phyloP scores from a whole-genome alignment of 129 eudicot genomes.

The Dittrichia graveolens region DNA sequence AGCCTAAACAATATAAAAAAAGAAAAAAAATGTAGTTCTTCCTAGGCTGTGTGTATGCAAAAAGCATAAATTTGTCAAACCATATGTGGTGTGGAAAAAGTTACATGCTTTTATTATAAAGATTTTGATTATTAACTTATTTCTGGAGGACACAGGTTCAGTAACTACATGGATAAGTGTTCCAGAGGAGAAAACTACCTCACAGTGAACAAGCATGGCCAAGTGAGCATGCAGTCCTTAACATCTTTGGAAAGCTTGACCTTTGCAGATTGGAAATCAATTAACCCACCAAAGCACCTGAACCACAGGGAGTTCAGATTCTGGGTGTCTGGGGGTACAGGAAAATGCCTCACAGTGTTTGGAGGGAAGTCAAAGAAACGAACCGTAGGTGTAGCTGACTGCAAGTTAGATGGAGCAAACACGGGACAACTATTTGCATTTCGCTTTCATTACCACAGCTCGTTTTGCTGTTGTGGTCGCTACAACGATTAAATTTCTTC shows the following conservation, averaged over 20 bases:
- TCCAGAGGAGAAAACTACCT: slow-evolving; percentile 61
- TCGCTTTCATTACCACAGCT: slow-evolving; percentile 67
- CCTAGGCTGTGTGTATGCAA: no score
- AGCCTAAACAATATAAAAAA: no score
- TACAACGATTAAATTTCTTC: slow-evolving; percentile 39
- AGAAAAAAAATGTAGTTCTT: no score
- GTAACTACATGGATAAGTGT: slow-evolving; percentile 82
- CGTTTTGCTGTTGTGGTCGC: slow-evolving; percentile 63
- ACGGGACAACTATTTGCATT: slow-evolving; percentile 67
- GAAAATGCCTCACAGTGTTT: slow-evolving; percentile 71
- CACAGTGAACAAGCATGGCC: slow-evolving; percentile 60
- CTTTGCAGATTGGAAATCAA: slow-evolving; percentile 77
- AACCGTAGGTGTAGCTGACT: slow-evolving; percentile 58
- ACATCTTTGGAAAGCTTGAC: slow-evolving; percentile 48
- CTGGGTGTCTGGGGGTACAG: slow-evolving; percentile 60
- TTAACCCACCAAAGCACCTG: slow-evolving; percentile 55
- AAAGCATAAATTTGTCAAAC: no score
- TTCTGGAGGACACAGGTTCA: slow-evolving; percentile 41
- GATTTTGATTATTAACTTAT: not conserved
- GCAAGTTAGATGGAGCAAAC: slow-evolving; percentile 67
- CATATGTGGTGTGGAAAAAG: no score
- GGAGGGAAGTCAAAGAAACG: slow-evolving; percentile 56
- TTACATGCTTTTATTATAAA: not conserved
- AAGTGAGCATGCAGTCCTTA: slow-evolving; percentile 50
- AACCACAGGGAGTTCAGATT: slow-evolving; percentile 65